These are phyloP conservation scores for Suillus occidentalis DNA, from an alignment of 768 basidiomycete species.

Conservation along the genomic window DNA sequence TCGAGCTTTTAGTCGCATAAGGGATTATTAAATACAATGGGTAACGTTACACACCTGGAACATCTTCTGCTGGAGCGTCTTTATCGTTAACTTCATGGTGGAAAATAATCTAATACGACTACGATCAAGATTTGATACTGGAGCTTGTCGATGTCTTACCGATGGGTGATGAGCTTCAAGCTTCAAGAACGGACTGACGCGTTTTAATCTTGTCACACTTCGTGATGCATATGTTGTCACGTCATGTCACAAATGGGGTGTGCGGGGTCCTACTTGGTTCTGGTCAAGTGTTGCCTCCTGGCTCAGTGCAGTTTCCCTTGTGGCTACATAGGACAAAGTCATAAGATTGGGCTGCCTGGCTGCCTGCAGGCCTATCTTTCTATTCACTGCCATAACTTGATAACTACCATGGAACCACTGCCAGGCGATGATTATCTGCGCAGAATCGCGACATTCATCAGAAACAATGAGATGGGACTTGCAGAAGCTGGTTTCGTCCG, in stretches of 20 bases:
- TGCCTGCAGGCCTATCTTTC: slow-evolving; percentile 12
- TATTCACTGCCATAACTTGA: slow-evolving; percentile 15
- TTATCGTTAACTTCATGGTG: slow-evolving; percentile 90
- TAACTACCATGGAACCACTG: slow-evolving; percentile 47
- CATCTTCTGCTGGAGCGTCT: slow-evolving; percentile 92
- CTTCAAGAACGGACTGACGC: slow-evolving; percentile 10
- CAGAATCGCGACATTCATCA: slow-evolving; percentile 68
- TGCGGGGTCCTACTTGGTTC: neutral
- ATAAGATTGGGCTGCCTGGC: slow-evolving; percentile 5
- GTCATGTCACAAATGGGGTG: slow-evolving; percentile 16
- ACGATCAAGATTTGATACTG: neutral
- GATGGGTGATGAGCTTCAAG: slow-evolving; percentile 18
- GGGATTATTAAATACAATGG: neutral
- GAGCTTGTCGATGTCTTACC: slow-evolving; percentile 20
- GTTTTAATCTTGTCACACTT: slow-evolving; percentile 12
- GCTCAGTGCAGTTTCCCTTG: slow-evolving; percentile 3
- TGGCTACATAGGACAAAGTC: neutral
- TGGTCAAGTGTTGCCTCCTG: slow-evolving; percentile 15
- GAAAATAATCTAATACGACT: slow-evolving; percentile 11
- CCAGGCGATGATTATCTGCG: slow-evolving; percentile 77
- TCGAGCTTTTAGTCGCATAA: slow-evolving; percentile 54
- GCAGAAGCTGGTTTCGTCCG: slow-evolving; percentile 61
- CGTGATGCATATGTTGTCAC: slow-evolving; percentile 18
- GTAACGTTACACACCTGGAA: slow-evolving; percentile 58
- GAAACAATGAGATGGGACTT: slow-evolving; percentile 68